Evolutionary conservation across 495 filamentous ascomycete species (phyloP), one percentile per base, ranked within the genome.

Genomic region (Penicillium soppii): DNA sequence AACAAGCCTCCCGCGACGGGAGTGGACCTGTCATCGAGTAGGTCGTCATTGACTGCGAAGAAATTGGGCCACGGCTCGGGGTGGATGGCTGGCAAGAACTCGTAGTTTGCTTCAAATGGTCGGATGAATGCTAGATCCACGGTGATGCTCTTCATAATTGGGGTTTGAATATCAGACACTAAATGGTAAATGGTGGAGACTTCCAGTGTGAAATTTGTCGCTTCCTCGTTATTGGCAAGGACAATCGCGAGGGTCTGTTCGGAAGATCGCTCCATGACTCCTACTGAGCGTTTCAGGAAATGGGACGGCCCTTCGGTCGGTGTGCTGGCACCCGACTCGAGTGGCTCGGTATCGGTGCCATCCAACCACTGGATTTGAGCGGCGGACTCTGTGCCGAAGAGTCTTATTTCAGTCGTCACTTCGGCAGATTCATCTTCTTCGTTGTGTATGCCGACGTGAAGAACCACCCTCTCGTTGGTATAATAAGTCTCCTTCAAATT

Each of bases 21-120:
- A 13, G 19, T 43, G 10, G 50, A 33, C 5, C 68, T 61, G 26
- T 67, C 50, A 7, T 59, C 54, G 36, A 72, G 61, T 47, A 68
- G 39, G 8, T 71, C 68, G 0, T 75, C 68, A n/a, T 62, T 58
- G 20, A 82, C 58, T 5, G 80, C 74, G 62, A 97, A 97, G 61
- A 90, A 86, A 57, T 83, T 88, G 7, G 95, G 92, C 92, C 92
- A 97, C 7, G 80, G 77, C 43, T 85, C 83, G 1, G 81, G 73
- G 70, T 96, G 84, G 5, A 95, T 65, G 3, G 84, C 81, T 12
- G 94, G 90, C 2, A 82, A 73, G 56, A 96, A 86, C 44, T 92
- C 88, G 58, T 91, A 96, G 56, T 84, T 90, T 7, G 90, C 87
- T 69, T 95, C 90, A 54, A 97, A 96, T 7, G 94, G 90, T 29